Evolutionary conservation across 139 green algal species (phyloP).

Genomic region (Edaphochlamys debaryana): DNA sequence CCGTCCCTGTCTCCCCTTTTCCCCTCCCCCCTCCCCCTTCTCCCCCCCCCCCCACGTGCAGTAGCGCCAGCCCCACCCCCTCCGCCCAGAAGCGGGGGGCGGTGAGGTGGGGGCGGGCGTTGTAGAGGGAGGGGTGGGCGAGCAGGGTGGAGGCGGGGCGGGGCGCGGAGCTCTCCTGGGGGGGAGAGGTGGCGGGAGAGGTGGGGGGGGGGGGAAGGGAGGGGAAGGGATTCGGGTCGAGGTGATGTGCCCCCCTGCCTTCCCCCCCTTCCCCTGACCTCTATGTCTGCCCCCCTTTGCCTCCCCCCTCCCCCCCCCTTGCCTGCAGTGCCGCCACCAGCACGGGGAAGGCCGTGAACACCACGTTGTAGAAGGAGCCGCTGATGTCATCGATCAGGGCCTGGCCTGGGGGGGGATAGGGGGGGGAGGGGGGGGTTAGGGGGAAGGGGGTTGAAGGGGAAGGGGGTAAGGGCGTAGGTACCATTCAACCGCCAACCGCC

Average conservation of each 20-base stretch:
- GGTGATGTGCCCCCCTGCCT: no score
- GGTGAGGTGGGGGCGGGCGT: constrained; percentile 57
- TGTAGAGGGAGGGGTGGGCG: constrained; percentile 9
- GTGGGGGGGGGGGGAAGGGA: neutral
- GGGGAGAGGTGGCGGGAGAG: no score
- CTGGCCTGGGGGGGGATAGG: neutral
- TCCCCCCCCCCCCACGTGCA: constrained; percentile 20
- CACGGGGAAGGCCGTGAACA: constrained; percentile 62
- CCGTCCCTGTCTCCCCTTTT: no score
- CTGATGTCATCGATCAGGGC: constrained; percentile 58
- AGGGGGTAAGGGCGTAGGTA: neutral
- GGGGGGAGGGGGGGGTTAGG: neutral
- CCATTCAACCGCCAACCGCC: no score
- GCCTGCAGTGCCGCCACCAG: constrained; percentile 61
- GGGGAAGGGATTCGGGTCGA: no score
- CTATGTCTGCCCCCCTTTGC: no score
- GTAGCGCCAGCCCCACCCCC: neutral
- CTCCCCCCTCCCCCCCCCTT: neutral
- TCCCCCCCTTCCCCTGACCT: no score
- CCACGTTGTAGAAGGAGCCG: constrained; percentile 65
- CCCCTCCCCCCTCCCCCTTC: no score
- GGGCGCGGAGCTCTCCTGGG: constrained; percentile 18
- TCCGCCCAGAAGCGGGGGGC: constrained; percentile 31
- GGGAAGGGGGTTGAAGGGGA: neutral
- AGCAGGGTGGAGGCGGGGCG: neutral